phyloP scores from a whole-genome alignment of 805 yeast species.

The Teunomyces barrocoloradensis region DNA sequence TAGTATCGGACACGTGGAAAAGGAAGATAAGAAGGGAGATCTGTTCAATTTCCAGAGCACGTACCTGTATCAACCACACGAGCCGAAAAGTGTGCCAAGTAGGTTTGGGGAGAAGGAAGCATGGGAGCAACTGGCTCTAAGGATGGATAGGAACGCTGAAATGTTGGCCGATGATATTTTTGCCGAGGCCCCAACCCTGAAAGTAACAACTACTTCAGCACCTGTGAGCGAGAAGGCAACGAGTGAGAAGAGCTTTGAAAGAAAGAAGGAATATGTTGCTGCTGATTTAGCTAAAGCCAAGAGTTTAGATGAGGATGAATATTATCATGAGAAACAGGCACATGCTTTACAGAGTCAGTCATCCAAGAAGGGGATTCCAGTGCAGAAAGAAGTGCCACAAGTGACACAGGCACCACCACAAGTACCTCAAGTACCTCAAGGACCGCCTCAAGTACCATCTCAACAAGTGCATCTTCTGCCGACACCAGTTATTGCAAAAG shows the following conservation, averaged over 20 bases:
- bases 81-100: neutral
- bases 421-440: neutral
- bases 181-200: constrained; percentile 14
- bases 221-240: neutral
- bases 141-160: constrained; percentile 31
- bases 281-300: neutral
- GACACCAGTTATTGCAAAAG: neutral
- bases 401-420: neutral
- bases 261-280: neutral
- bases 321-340: neutral
- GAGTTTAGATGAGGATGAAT: neutral
- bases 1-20: neutral
- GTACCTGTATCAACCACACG: constrained; percentile 12
- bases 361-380: neutral
- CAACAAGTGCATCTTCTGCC: neutral
- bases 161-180: constrained; percentile 43
- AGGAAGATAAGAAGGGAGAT: constrained; percentile 11
- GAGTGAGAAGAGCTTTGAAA: constrained; percentile 1
- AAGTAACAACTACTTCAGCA: neutral
- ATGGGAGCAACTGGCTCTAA: constrained; percentile 29
- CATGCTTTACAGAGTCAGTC: neutral
- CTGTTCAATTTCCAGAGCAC: constrained; percentile 21
- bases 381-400: neutral
- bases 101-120: constrained; percentile 32
- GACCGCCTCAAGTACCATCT: neutral